A percentile compares a stretch with the other conserved stretches of the same genome.
Conservation (phyloP, 2,329 filamentous ascomycete species). For the Claviceps lovelessii region DNA sequence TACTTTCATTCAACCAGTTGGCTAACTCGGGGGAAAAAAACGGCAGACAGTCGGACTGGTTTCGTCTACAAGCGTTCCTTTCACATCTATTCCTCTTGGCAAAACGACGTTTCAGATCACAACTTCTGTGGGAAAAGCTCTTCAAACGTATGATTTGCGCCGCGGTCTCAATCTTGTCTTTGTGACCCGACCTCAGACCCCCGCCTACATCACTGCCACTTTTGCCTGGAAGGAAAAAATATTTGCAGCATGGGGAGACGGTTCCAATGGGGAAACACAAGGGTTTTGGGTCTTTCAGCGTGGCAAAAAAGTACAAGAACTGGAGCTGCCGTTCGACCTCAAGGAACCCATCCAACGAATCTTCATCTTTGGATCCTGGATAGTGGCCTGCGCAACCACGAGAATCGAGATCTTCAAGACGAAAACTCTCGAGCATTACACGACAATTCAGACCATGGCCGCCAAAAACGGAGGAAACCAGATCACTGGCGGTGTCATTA, state of each 20-base stretch:
- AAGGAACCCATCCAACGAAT: slow-evolving; percentile 62
- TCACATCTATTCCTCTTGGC: slow-evolving; percentile 75
- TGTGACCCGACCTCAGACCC: slow-evolving; percentile 80
- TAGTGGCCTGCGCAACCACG: slow-evolving; percentile 63
- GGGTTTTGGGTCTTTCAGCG: slow-evolving; percentile 88
- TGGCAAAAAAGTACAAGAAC: slow-evolving; percentile 67
- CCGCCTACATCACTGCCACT: slow-evolving; percentile 71
- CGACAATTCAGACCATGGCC: slow-evolving; percentile 53
- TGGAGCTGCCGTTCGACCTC: slow-evolving; percentile 52
- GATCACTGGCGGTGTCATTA: slow-evolving; percentile 67
- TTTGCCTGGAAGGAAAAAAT: slow-evolving; percentile 75
- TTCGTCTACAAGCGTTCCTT: slow-evolving; percentile 78
- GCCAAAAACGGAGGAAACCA: slow-evolving; percentile 44
- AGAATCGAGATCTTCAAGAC: slow-evolving; percentile 85
- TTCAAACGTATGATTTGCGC: slow-evolving; percentile 93
- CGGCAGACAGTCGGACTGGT: slow-evolving; percentile 77
- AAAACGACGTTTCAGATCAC: slow-evolving; percentile 97
- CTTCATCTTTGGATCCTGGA: slow-evolving; percentile 78
- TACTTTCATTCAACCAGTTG: neutral
- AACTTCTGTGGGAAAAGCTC: slow-evolving; percentile 74
- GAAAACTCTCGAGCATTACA: slow-evolving; percentile 73
- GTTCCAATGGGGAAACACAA: slow-evolving; percentile 33
- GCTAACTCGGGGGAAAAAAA: slow-evolving; percentile 3
- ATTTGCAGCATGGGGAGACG: slow-evolving; percentile 77
- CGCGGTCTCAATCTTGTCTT: slow-evolving; percentile 86